Percentiles rank a stretch among this genome's conserved stretches.
These are phyloP conservation scores for Pyrus hybrid DNA, from an alignment of 331 rosid species.

Conservation along the genomic window DNA sequence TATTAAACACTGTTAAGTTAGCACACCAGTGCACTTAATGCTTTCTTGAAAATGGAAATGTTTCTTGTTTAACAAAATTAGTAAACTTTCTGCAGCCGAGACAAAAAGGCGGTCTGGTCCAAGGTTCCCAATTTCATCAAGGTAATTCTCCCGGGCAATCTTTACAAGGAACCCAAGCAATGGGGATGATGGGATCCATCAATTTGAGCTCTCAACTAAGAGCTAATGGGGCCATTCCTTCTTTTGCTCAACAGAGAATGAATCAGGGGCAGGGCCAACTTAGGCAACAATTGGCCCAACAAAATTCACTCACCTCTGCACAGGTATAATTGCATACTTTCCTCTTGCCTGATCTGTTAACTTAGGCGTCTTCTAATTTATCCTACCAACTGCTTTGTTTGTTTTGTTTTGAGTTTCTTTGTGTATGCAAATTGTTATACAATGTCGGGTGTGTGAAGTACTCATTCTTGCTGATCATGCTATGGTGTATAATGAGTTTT, in stretches of 20 bases:
- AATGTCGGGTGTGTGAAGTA: not conserved
- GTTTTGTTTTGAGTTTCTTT: not conserved
- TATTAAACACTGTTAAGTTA: not conserved
- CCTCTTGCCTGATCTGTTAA: slow-evolving; percentile 8
- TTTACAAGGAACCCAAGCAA: slow-evolving; percentile 83
- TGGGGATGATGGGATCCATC: slow-evolving; percentile 70
- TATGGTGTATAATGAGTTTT: not conserved
- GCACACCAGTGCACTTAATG: not conserved
- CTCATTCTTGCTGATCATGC: not conserved
- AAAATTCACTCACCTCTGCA: slow-evolving; percentile 43
- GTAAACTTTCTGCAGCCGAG: slow-evolving; percentile 61
- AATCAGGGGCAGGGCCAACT: slow-evolving; percentile 67
- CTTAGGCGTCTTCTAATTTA: slow-evolving; percentile 2
- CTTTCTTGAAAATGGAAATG: not conserved
- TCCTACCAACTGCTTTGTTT: not conserved
- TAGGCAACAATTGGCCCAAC: slow-evolving; percentile 83
- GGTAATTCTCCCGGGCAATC: slow-evolving; percentile 71
- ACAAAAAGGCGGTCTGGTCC: slow-evolving; percentile 75
- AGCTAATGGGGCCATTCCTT: slow-evolving; percentile 50
- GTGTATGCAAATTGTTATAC: not conserved
- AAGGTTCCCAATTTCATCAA: slow-evolving; percentile 64
- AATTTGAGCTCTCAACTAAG: slow-evolving; percentile 67
- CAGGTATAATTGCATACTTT: slow-evolving; percentile 50
- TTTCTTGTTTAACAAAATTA: slow-evolving; percentile 4
- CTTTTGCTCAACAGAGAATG: slow-evolving; percentile 67